These are phyloP conservation scores for Hypoxylon sp. DNA, from an alignment of 2,329 filamentous ascomycete genomes.

Conservation along the genomic window DNA sequence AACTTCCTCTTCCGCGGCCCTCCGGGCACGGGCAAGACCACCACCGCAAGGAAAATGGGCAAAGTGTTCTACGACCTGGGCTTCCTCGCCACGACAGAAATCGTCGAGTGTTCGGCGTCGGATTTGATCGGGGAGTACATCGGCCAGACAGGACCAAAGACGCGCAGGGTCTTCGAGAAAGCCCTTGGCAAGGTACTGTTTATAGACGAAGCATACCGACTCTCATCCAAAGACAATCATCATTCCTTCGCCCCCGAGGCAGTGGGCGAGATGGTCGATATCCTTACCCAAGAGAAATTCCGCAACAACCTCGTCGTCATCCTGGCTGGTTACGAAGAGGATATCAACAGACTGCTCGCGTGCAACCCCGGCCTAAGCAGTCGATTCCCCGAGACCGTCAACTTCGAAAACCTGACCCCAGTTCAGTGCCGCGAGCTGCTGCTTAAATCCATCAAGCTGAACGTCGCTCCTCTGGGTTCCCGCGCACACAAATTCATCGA, in stretches of 20 bases:
- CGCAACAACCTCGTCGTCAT: slow-evolving; percentile 23
- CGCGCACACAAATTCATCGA: neutral
- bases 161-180: slow-evolving; percentile 62
- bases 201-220: slow-evolving; percentile 68
- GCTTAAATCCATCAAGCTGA: neutral
- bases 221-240: slow-evolving; percentile 55
- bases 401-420: slow-evolving; percentile 18
- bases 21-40: slow-evolving; percentile 54
- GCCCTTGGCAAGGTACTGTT: slow-evolving; percentile 67
- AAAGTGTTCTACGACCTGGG: slow-evolving; percentile 70
- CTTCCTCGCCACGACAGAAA: slow-evolving; percentile 63
- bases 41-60: slow-evolving; percentile 68
- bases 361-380: slow-evolving; percentile 33
- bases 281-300: slow-evolving; percentile 27
- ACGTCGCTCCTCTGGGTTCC: too few species aligned
- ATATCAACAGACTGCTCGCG: slow-evolving; percentile 29
- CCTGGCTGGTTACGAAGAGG: slow-evolving; percentile 21
- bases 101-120: slow-evolving; percentile 65
- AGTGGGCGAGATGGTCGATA: slow-evolving; percentile 49
- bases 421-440: neutral
- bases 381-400: slow-evolving; percentile 26
- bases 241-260: slow-evolving; percentile 56
- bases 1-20: slow-evolving; percentile 25
- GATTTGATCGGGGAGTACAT: slow-evolving; percentile 68
- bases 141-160: slow-evolving; percentile 70